Evolutionary conservation across 345 rosid species (phyloP).

Genomic region (Microcos paniculata): DNA sequence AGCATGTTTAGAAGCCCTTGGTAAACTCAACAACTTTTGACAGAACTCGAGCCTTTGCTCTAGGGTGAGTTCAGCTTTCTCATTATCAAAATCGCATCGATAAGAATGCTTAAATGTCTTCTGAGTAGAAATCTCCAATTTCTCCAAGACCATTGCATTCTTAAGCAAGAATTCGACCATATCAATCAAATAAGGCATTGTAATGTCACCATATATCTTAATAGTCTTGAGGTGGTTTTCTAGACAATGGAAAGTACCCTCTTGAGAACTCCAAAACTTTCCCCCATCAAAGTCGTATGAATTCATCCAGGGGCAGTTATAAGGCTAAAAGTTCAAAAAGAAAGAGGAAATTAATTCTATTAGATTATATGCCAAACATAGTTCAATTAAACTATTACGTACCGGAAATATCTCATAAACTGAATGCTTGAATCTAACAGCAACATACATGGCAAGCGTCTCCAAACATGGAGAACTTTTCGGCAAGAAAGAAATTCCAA

Average conservation of each 20-base stretch:
- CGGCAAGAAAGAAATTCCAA: neutral
- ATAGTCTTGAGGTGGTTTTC: constrained; percentile 6
- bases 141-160: constrained; percentile 17
- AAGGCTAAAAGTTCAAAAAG: too few species aligned
- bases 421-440: neutral
- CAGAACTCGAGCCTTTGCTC: neutral
- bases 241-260: neutral
- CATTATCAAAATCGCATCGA: neutral
- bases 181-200: neutral
- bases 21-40: neutral
- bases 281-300: neutral
- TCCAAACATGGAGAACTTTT: neutral
- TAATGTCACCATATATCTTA: neutral
- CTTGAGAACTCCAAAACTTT: neutral
- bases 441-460: neutral
- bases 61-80: neutral
- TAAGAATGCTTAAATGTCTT: neutral
- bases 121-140: constrained; percentile 6
- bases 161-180: constrained; percentile 7
- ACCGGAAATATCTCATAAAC: too few species aligned
- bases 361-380: too few species aligned
- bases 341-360: too few species aligned
- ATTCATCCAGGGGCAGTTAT: neutral
- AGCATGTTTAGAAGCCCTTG: neutral
- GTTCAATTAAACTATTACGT: neutral